Evolutionary conservation across 257 asterid species (phyloP), one percentile per base, ranked within the genome.

Genomic region (Scutellaria barbata): DNA sequence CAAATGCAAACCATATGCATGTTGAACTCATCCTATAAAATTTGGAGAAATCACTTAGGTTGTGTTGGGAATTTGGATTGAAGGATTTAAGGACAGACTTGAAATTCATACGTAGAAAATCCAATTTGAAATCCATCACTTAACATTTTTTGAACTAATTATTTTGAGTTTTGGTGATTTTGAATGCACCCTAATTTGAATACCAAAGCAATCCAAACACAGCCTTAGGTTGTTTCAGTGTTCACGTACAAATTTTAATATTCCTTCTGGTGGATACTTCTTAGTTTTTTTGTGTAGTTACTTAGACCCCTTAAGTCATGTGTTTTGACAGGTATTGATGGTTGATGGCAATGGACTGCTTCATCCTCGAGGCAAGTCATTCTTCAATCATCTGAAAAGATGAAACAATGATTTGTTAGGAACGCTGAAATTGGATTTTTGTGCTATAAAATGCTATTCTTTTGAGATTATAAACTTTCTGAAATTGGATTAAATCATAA

Each of bases 341-440:
- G 98, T 90, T 62, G 98, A 93, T 16, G 98, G 98, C 59, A 93
- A 93, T 48, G 98, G 98, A 55, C 56, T 93, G 69, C 97, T 93
- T 77, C 98, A 93, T 81, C 98, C 98, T 68, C 90, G 90, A 86
- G 98, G 98, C 86, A 80, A 85, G 94, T 79, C 63, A 20, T 68
- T 53, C 71, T 69, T 45, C 63, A 57, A 45, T 76, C 59, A 58
- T 57, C 59, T 54, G 16, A 43, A 22, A 65, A 14, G 0, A 57
- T 14, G 35, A 60, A 17, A 12, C 4, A 73, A 33, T 40, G 60
- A 65, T 70, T 9, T 42, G 35, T 30, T 2, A 30, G 3, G 51
- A 48, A 50, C 20, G 25, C 46, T 47, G 56, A 17, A 68, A 67
- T 54, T 68, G 68, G 63, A 68, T 43, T 11, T 11, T 63, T 52